Percentiles rank a stretch among this genome's conserved stretches.
Conservation (phyloP, 2,329 filamentous ascomycete species). For the Berkeleyomyces rouxiae region DNA sequence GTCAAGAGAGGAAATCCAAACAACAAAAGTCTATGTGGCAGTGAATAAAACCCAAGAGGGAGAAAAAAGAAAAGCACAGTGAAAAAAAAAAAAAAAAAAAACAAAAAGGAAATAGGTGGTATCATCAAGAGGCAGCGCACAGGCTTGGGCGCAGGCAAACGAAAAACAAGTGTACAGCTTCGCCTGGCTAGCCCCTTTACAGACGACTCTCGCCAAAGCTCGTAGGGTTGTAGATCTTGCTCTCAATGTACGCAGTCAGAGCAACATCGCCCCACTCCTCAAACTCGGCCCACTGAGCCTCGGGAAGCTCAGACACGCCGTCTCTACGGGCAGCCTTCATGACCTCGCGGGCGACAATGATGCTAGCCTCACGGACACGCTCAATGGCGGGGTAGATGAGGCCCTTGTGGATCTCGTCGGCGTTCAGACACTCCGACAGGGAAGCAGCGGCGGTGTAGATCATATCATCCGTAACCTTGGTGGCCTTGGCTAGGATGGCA, state of each 20-base stretch:
- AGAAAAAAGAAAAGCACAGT: not conserved
- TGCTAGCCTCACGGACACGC: slow-evolving; percentile 78
- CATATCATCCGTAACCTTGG: slow-evolving; percentile 83
- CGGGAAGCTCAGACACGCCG: slow-evolving; percentile 52
- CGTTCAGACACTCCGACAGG: slow-evolving; percentile 59
- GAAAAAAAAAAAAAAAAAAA: not conserved
- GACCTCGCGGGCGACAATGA: slow-evolving; percentile 75
- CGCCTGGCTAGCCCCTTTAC: slow-evolving; percentile 14
- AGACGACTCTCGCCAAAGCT: slow-evolving; percentile 24
- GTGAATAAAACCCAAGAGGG: not conserved
- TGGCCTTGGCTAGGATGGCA: slow-evolving; percentile 77
- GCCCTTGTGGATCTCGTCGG: slow-evolving; percentile 65
- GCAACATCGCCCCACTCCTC: slow-evolving; percentile 53
- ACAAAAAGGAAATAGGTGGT: slow-evolving; percentile 5
- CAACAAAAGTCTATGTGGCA: slow-evolving; percentile 1
- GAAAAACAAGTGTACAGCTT: not conserved
- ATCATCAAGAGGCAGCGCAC: slow-evolving; percentile 5
- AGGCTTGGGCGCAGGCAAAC: not conserved
- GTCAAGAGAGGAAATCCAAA: slow-evolving; percentile 1
- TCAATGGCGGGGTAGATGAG: slow-evolving; percentile 84
- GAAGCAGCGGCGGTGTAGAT: slow-evolving; percentile 85
- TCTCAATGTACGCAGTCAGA: slow-evolving; percentile 42
- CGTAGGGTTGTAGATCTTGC: slow-evolving; percentile 42
- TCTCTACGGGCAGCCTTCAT: slow-evolving; percentile 81
- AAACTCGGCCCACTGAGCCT: slow-evolving; percentile 56